Evolutionary conservation across 768 basidiomycete genomes (phyloP).

Genomic region (Lactifluus rugatus): DNA sequence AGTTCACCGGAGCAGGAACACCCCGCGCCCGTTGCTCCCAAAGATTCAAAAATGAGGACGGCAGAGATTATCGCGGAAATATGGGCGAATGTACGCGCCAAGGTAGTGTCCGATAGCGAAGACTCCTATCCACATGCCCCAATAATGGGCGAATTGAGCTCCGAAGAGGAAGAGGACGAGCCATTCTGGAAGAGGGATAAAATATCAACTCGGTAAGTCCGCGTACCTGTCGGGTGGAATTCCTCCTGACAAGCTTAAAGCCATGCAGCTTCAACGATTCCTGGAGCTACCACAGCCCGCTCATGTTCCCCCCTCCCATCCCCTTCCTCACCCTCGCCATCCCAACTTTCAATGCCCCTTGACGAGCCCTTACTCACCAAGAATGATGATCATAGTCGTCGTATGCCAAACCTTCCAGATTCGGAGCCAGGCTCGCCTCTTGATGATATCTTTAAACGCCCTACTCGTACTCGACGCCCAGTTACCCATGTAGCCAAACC

Average conservation of each 20-base stretch:
- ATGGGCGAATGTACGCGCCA: constrained; percentile 42
- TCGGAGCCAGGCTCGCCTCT: background rate
- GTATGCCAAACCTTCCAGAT: background rate
- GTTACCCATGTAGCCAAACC: background rate
- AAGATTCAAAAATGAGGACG: constrained; percentile 36
- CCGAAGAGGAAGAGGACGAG: constrained; percentile 19
- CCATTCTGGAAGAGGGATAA: constrained; percentile 13
- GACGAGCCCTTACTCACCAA: background rate
- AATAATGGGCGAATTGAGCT: constrained; percentile 22
- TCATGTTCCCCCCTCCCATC: constrained; percentile 6
- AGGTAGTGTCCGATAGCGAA: constrained; percentile 35
- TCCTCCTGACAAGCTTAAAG: background rate
- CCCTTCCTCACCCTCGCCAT: background rate
- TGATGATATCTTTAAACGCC: background rate
- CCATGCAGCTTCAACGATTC: background rate
- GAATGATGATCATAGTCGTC: background rate
- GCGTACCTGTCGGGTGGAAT: background rate
- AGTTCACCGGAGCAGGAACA: constrained; percentile 17
- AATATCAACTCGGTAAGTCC: background rate
- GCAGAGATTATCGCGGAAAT: constrained; percentile 54
- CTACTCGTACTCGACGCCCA: background rate
- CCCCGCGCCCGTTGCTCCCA: constrained; percentile 26
- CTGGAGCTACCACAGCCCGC: background rate
- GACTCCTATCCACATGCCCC: constrained; percentile 26
- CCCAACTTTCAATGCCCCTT: background rate